Evolutionary conservation across 2,329 filamentous ascomycete species (phyloP).

Genomic region (Ophiostoma ips): DNA sequence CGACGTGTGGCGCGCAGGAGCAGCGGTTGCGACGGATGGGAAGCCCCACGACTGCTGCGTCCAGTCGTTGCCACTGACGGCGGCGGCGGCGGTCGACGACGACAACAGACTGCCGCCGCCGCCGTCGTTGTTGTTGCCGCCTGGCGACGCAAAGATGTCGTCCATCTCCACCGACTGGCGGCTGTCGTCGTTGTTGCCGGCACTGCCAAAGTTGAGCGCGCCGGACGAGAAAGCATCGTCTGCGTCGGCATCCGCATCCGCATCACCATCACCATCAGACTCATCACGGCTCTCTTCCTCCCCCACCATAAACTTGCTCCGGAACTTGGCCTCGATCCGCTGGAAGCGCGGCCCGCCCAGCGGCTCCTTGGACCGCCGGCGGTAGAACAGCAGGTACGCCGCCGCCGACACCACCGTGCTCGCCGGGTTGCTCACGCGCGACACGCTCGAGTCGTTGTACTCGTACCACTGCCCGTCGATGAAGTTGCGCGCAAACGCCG

Average conservation of each 20-base stretch:
- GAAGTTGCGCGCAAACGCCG: slow-evolving; percentile 87
- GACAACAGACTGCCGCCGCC: slow-evolving; percentile 17
- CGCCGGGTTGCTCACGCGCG: slow-evolving; percentile 43
- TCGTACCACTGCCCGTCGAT: slow-evolving; percentile 84
- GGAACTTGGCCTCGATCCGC: slow-evolving; percentile 52
- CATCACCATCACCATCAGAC: not conserved
- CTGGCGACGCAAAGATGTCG: slow-evolving; percentile 20
- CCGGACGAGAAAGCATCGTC: not conserved
- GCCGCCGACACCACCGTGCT: slow-evolving; percentile 54
- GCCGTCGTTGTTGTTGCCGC: slow-evolving; percentile 21
- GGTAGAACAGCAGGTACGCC: slow-evolving; percentile 93
- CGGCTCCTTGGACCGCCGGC: slow-evolving; percentile 61
- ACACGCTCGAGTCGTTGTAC: slow-evolving; percentile 78
- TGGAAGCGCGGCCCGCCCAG: slow-evolving; percentile 69
- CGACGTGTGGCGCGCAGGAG: slow-evolving; percentile 3
- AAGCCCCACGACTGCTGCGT: slow-evolving; percentile 32
- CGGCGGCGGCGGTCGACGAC: slow-evolving; percentile 18
- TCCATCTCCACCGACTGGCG: slow-evolving; percentile 33
- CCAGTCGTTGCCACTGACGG: slow-evolving; percentile 9
- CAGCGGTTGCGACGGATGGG: not conserved
- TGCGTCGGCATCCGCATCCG: not conserved
- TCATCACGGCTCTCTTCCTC: not conserved
- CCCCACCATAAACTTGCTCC: slow-evolving; percentile 32
- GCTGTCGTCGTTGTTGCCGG: slow-evolving; percentile 16
- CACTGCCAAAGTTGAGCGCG: slow-evolving; percentile 10